Evolutionary conservation across 2,329 filamentous ascomycete genomes (phyloP), one percentile per base, ranked within the genome.

Genomic region (Botrytis galanthina): DNA sequence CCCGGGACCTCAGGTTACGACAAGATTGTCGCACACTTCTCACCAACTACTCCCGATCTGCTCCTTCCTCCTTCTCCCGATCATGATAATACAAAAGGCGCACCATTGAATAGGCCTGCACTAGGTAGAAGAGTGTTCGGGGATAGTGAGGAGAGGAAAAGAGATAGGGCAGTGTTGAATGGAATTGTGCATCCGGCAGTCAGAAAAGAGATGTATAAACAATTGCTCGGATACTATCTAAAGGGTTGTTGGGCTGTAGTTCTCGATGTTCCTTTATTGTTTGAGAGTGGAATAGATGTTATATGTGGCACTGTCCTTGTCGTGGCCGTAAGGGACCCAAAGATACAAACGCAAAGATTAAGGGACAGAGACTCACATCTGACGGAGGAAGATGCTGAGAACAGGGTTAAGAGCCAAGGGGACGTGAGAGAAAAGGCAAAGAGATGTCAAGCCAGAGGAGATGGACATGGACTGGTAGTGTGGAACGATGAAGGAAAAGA

Each of bases 121-220:
- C 88, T 99, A 1, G 96, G 96, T 1, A 86, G 90, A 63, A 87
- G 94, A 73, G 93, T 99, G 1, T 99, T 99, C 81, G 96, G 96
- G 48, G 87, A 92, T 77, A 90, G 87, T 66, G 88, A 91, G 42
- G 91, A 94, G 77, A 86, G 88, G 73, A 87, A 88, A 78, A 87
- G 85, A 76, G 94, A 97, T 82, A 87, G 95, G 39, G 89, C 87
- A 70, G 90, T 92, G 44, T 86, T 99, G 22, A 98, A 98, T 81
- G 86, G 88, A 67, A 98, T 99, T 77, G 93, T 98, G 69, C 96
- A 99, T 81, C 96, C 96, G 0, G 94, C 93, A 0, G 95, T 99
- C 60, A 87, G 95, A 59, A 87, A 85, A 80, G 94, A 93, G 81
- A 95, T 98, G 87, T 93, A 94, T 82, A 89, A 87, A 78, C 86